phyloP scores from a whole-genome alignment of 306 rosid genomes.

The Malus orientalis region DNA sequence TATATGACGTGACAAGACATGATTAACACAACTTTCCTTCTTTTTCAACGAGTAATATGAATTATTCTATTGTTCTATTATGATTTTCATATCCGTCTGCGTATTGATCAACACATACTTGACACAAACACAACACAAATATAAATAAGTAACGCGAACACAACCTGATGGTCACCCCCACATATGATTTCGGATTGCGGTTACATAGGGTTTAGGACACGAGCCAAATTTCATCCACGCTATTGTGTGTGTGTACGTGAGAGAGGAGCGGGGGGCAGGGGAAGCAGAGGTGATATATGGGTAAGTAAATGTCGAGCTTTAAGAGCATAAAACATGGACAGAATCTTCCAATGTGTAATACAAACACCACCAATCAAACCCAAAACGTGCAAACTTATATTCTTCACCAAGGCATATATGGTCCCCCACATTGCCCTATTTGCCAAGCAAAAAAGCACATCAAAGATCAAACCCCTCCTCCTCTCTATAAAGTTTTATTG shows the following conservation, averaged over 20 bases:
- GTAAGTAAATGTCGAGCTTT: conserved; percentile 18
- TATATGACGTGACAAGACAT: too few relatives aligned
- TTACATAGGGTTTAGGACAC: too few relatives aligned
- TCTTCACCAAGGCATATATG: conserved; percentile 16
- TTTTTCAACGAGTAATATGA: too few relatives aligned
- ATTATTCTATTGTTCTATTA: too few relatives aligned
- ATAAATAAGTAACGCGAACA: neutral
- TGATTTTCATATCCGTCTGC: too few relatives aligned
- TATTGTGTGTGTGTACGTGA: neutral
- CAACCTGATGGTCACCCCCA: neutral
- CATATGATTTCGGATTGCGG: neutral
- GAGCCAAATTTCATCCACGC: too few relatives aligned
- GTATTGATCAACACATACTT: too few relatives aligned
- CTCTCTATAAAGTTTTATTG: neutral
- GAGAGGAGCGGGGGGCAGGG: neutral
- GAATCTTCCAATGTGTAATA: conserved; percentile 25
- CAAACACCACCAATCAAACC: conserved; percentile 24
- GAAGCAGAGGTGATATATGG: conserved; percentile 2
- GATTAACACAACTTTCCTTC: too few relatives aligned
- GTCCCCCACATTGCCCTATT: conserved; percentile 31
- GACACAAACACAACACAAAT: too few relatives aligned
- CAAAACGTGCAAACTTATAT: conserved; percentile 30
- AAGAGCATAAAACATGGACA: conserved; percentile 44
- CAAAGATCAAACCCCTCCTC: neutral
- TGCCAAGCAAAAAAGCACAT: conserved; percentile 13